Evolutionary conservation across 2,329 filamentous ascomycete genomes (phyloP).

Genomic region (Xylariaceae sp.): DNA sequence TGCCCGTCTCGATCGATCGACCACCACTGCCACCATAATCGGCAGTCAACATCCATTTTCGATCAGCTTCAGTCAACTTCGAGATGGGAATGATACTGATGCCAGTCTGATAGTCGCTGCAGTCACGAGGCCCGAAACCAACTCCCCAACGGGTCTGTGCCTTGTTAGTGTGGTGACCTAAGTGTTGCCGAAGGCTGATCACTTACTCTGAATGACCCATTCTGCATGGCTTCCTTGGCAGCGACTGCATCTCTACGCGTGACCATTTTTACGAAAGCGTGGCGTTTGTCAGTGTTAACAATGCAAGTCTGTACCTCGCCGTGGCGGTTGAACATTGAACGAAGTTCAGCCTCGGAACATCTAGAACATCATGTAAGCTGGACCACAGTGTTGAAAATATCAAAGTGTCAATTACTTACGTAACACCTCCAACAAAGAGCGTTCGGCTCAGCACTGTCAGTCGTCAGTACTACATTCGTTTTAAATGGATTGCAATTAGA

Average conservation of each 20-base stretch:
- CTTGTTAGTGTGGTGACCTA: constrained; percentile 14
- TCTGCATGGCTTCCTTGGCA: constrained; percentile 87
- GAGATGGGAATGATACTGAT: constrained; percentile 91
- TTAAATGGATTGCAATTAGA: background rate
- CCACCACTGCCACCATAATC: constrained; percentile 92
- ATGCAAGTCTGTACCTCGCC: constrained; percentile 95
- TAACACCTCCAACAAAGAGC: constrained; percentile 93
- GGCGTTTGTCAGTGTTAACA: constrained; percentile 95
- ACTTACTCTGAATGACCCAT: constrained; percentile 67
- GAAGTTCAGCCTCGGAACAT: constrained; percentile 76
- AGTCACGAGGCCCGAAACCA: constrained; percentile 93
- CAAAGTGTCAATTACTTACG: constrained; percentile 52
- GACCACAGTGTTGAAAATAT: constrained; percentile 5
- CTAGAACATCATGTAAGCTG: constrained; percentile 39
- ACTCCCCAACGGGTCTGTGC: constrained; percentile 90
- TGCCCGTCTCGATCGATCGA: constrained; percentile 69
- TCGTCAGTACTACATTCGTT: constrained; percentile 10
- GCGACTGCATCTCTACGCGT: constrained; percentile 77
- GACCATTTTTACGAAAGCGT: constrained; percentile 99
- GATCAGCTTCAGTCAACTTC: constrained; percentile 90
- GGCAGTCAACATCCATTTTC: constrained; percentile 94
- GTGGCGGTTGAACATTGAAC: constrained; percentile 73
- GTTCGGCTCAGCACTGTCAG: constrained; percentile 77
- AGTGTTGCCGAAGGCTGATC: constrained; percentile 4
- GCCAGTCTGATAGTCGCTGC: constrained; percentile 90